phyloP scores from a whole-genome alignment of 495 filamentous ascomycete genomes.

The Rhypophila decipiens region DNA sequence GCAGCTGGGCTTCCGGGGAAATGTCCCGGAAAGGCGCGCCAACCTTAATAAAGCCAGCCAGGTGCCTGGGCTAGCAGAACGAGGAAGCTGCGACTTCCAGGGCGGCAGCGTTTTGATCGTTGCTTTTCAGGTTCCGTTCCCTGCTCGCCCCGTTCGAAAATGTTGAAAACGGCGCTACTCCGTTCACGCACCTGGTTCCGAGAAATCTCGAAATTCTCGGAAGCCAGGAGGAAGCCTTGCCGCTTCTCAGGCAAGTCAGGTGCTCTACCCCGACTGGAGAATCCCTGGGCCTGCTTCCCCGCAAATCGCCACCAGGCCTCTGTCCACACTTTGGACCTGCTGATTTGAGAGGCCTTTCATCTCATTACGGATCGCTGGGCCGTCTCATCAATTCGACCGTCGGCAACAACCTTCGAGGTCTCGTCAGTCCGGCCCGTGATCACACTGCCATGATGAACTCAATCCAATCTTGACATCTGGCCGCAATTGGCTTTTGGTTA shows the following conservation, averaged over 20 bases:
- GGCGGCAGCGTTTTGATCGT: too few relatives aligned
- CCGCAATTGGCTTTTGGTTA: not conserved
- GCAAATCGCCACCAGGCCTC: constrained; percentile 22
- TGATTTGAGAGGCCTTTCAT: not conserved
- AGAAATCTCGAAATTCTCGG: not conserved
- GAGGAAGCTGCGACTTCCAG: too few relatives aligned
- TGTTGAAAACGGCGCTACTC: not conserved
- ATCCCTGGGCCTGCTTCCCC: constrained; percentile 21
- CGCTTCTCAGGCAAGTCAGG: constrained; percentile 23
- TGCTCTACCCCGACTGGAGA: constrained; percentile 13
- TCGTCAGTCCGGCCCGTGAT: not conserved
- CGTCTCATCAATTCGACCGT: constrained; percentile 3
- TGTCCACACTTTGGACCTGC: not conserved
- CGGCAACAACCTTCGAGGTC: not conserved
- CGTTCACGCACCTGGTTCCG: not conserved
- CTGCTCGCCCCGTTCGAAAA: constrained; percentile 14
- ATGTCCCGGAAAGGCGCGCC: constrained; percentile 12
- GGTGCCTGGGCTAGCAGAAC: too few relatives aligned
- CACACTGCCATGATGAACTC: not conserved
- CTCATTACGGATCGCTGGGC: not conserved
- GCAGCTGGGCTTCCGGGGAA: constrained; percentile 17
- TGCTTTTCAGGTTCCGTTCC: too few relatives aligned
- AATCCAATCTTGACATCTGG: too few relatives aligned
- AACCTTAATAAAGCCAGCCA: not conserved
- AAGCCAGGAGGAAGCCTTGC: constrained; percentile 29